These are phyloP conservation scores for Torulaspora maleeae DNA, from an alignment of 805 yeast species.

Conservation along the genomic window DNA sequence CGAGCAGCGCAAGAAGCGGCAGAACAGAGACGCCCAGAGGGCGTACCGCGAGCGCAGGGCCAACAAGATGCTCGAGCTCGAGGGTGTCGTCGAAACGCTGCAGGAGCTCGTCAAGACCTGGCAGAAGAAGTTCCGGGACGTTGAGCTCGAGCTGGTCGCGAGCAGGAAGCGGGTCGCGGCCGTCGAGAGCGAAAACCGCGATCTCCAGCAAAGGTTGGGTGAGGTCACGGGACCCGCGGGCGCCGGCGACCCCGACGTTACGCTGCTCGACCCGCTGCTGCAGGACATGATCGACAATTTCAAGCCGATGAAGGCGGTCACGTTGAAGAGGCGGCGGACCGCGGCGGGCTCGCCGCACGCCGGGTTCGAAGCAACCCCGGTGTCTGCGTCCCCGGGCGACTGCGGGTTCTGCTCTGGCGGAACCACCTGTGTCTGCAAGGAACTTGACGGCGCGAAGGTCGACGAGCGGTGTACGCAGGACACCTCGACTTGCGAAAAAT, in stretches of 20 bases:
- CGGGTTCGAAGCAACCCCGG: not conserved
- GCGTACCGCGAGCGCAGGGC: conserved; percentile 88
- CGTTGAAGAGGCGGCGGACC: conserved; percentile 12
- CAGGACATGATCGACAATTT: conserved; percentile 42
- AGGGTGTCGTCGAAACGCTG: conserved; percentile 37
- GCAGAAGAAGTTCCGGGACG: conserved; percentile 45
- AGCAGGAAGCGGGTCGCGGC: not conserved
- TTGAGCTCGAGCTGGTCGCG: conserved; percentile 13
- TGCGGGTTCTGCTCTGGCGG: conserved; percentile 95
- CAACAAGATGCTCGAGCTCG: conserved; percentile 72
- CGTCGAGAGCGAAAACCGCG: conserved; percentile 7
- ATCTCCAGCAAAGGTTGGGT: conserved; percentile 8
- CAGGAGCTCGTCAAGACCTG: conserved; percentile 55
- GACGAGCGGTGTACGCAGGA: conserved; percentile 11
- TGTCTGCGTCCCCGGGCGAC: conserved; percentile 4
- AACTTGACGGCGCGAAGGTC: conserved; percentile 47
- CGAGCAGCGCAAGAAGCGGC: conserved; percentile 67
- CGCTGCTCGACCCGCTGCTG: conserved; percentile 38
- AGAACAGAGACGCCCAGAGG: conserved; percentile 89
- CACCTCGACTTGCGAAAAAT: conserved; percentile 44
- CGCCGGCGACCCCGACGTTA: conserved; percentile 30
- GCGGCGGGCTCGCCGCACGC: not conserved
- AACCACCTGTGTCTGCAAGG: conserved; percentile 89
- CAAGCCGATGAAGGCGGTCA: conserved; percentile 62
- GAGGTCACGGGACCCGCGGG: not conserved